Conservation (phyloP, 331 rosid genomes). For the Pyrus hybrid region DNA sequence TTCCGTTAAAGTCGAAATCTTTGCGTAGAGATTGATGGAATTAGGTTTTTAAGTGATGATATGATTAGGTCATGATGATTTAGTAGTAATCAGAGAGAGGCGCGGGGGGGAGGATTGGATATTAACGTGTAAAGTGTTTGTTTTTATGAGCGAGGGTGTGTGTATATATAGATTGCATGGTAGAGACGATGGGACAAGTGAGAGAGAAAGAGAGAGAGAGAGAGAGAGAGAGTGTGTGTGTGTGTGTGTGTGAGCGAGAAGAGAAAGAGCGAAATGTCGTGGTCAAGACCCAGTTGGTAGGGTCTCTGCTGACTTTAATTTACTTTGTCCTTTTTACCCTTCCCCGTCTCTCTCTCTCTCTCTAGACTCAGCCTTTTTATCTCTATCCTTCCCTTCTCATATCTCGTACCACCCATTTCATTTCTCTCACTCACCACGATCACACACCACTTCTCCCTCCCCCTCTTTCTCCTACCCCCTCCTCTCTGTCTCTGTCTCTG, state of each 20-base stretch:
- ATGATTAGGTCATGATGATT: constrained; percentile 32
- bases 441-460: not conserved
- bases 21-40: not conserved
- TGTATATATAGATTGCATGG: constrained; percentile 22
- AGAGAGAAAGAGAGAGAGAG: not conserved
- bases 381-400: constrained; percentile 17
- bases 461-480: no score
- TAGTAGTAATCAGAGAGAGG: not conserved
- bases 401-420: constrained; percentile 23
- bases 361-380: constrained; percentile 10
- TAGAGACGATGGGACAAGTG: constrained; percentile 19
- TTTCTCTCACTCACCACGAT: not conserved
- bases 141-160: not conserved
- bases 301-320: constrained; percentile 24
- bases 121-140: not conserved
- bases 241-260: not conserved
- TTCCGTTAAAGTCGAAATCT: not conserved
- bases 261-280: not conserved
- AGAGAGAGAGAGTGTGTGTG: not conserved
- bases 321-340: constrained; percentile 29
- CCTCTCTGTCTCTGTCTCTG: no score
- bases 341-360: not conserved
- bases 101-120: not conserved
- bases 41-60: constrained; percentile 7
- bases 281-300: constrained; percentile 25